Conservation (phyloP, 139 green algal species). For the Tetradesmus lagerheimii region DNA sequence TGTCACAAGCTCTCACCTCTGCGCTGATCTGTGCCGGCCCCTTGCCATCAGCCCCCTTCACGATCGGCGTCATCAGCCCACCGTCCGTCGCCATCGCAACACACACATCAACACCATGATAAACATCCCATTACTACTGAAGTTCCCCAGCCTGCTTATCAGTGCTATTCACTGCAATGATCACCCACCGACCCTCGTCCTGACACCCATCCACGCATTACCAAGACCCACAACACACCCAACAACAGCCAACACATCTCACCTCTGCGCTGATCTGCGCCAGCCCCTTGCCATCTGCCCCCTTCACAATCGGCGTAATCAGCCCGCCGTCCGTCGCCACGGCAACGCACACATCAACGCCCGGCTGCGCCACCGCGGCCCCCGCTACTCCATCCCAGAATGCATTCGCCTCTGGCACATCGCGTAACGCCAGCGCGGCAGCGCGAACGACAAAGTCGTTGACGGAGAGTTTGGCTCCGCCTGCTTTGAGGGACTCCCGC, state of each 20-base stretch:
- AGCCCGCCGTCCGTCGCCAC: constrained; percentile 91
- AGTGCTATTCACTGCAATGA: too few species aligned
- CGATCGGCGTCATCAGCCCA: constrained; percentile 95
- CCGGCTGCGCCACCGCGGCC: constrained; percentile 45
- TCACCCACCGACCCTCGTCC: too few species aligned
- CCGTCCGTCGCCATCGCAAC: constrained; percentile 90
- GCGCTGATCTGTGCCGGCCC: neutral
- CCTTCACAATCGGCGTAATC: constrained; percentile 92
- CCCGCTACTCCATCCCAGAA: constrained; percentile 66
- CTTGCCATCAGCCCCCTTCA: constrained; percentile 79
- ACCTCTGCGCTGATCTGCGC: constrained; percentile 3
- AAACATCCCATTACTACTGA: too few species aligned
- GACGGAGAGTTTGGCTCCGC: constrained; percentile 78
- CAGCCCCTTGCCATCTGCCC: constrained; percentile 74
- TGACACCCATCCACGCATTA: neutral
- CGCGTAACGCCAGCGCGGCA: constrained; percentile 81
- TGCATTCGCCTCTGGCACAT: constrained; percentile 79
- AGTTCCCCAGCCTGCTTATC: too few species aligned
- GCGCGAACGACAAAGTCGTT: constrained; percentile 97
- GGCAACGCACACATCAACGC: constrained; percentile 88
- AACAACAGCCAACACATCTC: neutral
- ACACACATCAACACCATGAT: constrained; percentile 52
- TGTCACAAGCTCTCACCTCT: neutral
- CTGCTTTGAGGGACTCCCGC: constrained; percentile 4
- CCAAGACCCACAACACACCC: too few species aligned